Evolutionary conservation across 148 eudicot species (phyloP).

Genomic region (Linanthus parryae): DNA sequence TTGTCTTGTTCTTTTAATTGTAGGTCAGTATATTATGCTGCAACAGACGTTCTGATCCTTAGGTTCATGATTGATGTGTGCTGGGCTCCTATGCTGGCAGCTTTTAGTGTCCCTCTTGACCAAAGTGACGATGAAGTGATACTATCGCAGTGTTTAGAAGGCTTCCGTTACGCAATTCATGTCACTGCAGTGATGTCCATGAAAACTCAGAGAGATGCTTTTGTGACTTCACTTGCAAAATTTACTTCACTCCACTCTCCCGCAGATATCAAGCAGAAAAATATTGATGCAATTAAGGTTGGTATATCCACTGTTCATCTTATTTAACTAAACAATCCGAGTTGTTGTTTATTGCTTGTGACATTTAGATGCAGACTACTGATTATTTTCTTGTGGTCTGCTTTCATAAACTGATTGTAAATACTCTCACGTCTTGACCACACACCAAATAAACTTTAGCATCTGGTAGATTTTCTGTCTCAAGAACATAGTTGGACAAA

Average conservation of each 20-base stretch:
- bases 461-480: no score
- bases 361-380: no score
- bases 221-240: slow-evolving; percentile 43
- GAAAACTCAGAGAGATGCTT: slow-evolving; percentile 98
- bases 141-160: slow-evolving; percentile 82
- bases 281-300: slow-evolving; percentile 95
- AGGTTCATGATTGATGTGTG: slow-evolving; percentile 97
- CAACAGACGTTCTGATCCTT: slow-evolving; percentile 90
- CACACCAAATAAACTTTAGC: no score
- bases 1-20: slow-evolving; percentile 27
- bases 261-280: slow-evolving; percentile 84
- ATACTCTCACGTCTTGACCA: no score
- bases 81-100: slow-evolving; percentile 99
- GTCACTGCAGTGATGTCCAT: slow-evolving; percentile 97
- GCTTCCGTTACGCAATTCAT: slow-evolving; percentile 89
- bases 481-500: no score
- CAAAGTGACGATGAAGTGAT: slow-evolving; percentile 87
- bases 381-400: no score
- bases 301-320: slow-evolving; percentile 8
- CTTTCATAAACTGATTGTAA: no score
- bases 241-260: slow-evolving; percentile 20
- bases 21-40: slow-evolving; percentile 99
- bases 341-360: neutral
- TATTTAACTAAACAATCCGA: neutral
- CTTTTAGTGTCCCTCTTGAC: slow-evolving; percentile 98